Evolutionary conservation across 495 filamentous ascomycete genomes (phyloP).

Genomic region (Entonaema liquescens): DNA sequence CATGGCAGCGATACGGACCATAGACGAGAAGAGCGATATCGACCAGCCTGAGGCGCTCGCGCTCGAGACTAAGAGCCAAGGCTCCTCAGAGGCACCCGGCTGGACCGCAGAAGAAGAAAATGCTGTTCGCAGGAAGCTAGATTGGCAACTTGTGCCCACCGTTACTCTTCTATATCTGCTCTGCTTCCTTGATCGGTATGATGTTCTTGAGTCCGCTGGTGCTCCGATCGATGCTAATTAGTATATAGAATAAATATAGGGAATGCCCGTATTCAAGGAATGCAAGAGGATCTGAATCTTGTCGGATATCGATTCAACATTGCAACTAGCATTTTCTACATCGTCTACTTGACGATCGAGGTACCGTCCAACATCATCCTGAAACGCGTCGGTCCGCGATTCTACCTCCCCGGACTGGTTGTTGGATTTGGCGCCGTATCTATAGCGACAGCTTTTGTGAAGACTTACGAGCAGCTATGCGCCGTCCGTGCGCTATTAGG

Average conservation of each 20-base stretch:
- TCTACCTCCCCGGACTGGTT: slow-evolving; percentile 71
- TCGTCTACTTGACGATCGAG: slow-evolving; percentile 72
- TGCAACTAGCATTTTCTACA: slow-evolving; percentile 69
- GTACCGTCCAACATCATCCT: slow-evolving; percentile 72
- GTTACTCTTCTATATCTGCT: slow-evolving; percentile 64
- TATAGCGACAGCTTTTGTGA: slow-evolving; percentile 56
- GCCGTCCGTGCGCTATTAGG: slow-evolving; percentile 54
- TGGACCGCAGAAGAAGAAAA: slow-evolving; percentile 63
- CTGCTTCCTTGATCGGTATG: slow-evolving; percentile 58
- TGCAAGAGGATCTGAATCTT: slow-evolving; percentile 63
- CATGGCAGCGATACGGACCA: slow-evolving; percentile 38
- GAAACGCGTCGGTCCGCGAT: slow-evolving; percentile 65
- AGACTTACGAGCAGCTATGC: slow-evolving; percentile 54
- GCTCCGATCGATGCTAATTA: slow-evolving; percentile 27
- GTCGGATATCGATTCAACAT: slow-evolving; percentile 63
- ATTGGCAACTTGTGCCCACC: slow-evolving; percentile 61
- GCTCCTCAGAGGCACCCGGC: slow-evolving; percentile 33
- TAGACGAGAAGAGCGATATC: slow-evolving; percentile 39
- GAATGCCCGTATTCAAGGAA: slow-evolving; percentile 70
- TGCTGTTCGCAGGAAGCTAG: slow-evolving; percentile 59
- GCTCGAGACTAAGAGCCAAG: slow-evolving; percentile 42
- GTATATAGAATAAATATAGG: slow-evolving; percentile 67
- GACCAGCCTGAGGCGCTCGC: slow-evolving; percentile 37
- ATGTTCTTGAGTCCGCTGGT: neutral
- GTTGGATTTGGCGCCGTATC: slow-evolving; percentile 58